phyloP scores from a whole-genome alignment of 768 basidiomycete species.

The Hortiboletus flavorubellus region DNA sequence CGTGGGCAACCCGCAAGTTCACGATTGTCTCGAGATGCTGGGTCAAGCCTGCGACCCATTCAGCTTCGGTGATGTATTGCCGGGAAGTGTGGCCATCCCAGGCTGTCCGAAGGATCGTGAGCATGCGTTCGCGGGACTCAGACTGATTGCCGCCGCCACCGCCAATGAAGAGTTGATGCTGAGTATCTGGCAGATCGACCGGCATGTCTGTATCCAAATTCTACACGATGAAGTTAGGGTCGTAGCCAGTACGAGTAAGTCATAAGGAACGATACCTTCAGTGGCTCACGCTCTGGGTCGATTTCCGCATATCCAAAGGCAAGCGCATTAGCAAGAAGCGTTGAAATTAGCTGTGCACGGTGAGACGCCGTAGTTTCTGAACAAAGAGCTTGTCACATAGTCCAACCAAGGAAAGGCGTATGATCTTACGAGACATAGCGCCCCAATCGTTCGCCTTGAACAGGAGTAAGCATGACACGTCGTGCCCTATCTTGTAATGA shows the following conservation, averaged over 20 bases:
- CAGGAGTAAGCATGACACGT: background rate
- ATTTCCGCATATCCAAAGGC: constrained; percentile 45
- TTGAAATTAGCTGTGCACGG: constrained; percentile 41
- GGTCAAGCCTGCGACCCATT: constrained; percentile 40
- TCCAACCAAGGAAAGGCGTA: background rate
- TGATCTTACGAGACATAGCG: constrained; percentile 53
- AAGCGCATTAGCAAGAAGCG: constrained; percentile 46
- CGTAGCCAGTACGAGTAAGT: accelerated
- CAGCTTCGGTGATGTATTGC: constrained; percentile 21
- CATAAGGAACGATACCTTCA: constrained; percentile 40
- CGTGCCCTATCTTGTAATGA: no score
- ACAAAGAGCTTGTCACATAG: background rate
- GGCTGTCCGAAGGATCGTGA: constrained; percentile 12
- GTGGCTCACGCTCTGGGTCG: constrained; percentile 43
- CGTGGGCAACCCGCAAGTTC: constrained; percentile 43
- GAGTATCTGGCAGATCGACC: constrained; percentile 39
- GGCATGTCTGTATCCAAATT: constrained; percentile 50
- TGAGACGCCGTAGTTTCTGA: constrained; percentile 50
- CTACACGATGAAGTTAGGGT: constrained; percentile 24
- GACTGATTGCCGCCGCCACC: constrained; percentile 13
- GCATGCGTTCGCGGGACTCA: constrained; percentile 11
- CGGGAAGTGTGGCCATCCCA: constrained; percentile 21
- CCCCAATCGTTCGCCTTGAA: constrained; percentile 62
- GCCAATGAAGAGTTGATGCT: constrained; percentile 34
- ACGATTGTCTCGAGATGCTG: constrained; percentile 38